Base-by-base conservation (phyloP, 306 rosid species). In the Dryas drummondii region DNA sequence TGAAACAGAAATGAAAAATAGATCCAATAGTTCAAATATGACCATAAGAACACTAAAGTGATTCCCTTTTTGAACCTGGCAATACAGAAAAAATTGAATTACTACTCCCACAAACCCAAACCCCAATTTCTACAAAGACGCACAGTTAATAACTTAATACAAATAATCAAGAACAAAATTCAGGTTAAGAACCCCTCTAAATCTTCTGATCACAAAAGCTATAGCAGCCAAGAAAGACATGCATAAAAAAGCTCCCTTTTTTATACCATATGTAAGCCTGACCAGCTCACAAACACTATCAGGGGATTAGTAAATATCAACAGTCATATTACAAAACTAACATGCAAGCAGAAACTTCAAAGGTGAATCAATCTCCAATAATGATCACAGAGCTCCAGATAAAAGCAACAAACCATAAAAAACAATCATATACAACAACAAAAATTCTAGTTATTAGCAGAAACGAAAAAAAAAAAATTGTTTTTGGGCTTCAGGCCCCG, bases 1-100 rank as follows among this genome's bases (percentile, higher is more conserved):
- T 49, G 10, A 60, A 27, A 62, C 48, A 50, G 63, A 49, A 53
- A 78, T 71, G 49, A 44, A 73, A 9, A 53, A 3, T 65, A 53
- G 12, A 52, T 42, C 42, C 41, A 32, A 40, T 37, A 69, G 14
- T 56, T 40, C 15, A 5, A 41, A 54, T 27, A 44, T 37, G 17
- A 32, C 2, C 7, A 17, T 6, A 26, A 9, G 41, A 57, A 12
- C 40, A 57, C 37, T 3, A 57, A 37, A 57, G 14, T 57, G 40
- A 22, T 26, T 56, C 37, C 6, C 3, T 7, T 37, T 3, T 14
- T 17, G 1, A 8, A 37, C 40, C 51, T 41, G 40, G 61, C 40
- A 41, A 51, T 40, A 5, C 45, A 70, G 46, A 47, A 42, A 32
- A 53, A 42, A 64, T 56, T 17, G 16, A 4, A 55, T 2, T 55